Percentiles rank a stretch among this genome's conserved stretches.
Conservation (phyloP, 371 early-diverging fungal genomes). For the Lichtheimia ornata region DNA sequence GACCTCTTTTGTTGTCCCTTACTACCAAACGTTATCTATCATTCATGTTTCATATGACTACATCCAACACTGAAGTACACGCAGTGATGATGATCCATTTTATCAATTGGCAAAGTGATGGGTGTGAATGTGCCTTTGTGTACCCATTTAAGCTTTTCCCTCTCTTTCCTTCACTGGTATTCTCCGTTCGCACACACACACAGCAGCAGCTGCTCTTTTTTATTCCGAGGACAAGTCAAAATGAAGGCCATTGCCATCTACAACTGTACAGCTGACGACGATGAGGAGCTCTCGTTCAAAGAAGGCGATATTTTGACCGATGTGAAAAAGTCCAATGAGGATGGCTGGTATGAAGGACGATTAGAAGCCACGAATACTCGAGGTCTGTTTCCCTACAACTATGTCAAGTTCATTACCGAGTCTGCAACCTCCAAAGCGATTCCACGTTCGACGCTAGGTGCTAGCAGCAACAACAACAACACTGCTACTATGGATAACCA, state of each 20-base stretch:
- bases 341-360: constrained; percentile 62
- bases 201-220: too few relatives aligned
- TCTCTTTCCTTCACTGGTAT: too few relatives aligned
- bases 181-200: too few relatives aligned
- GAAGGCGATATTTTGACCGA: constrained; percentile 60
- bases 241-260: constrained; percentile 59
- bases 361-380: constrained; percentile 42
- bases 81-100: too few relatives aligned
- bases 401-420: constrained; percentile 44
- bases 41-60: too few relatives aligned
- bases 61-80: too few relatives aligned
- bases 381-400: constrained; percentile 62
- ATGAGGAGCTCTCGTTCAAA: constrained; percentile 59
- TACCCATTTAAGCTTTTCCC: too few relatives aligned
- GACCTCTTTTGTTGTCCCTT: too few relatives aligned
- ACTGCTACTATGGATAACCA: not conserved
- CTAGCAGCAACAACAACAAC: not conserved
- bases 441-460: not conserved
- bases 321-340: constrained; percentile 55
- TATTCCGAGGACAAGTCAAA: not conserved
- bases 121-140: too few relatives aligned
- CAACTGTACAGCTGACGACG: constrained; percentile 64
- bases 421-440: constrained; percentile 12
- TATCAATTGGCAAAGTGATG: too few relatives aligned
- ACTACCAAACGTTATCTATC: too few relatives aligned